Evolutionary conservation across 805 yeast genomes (phyloP).

Genomic region (Priceomyces carsonii): DNA sequence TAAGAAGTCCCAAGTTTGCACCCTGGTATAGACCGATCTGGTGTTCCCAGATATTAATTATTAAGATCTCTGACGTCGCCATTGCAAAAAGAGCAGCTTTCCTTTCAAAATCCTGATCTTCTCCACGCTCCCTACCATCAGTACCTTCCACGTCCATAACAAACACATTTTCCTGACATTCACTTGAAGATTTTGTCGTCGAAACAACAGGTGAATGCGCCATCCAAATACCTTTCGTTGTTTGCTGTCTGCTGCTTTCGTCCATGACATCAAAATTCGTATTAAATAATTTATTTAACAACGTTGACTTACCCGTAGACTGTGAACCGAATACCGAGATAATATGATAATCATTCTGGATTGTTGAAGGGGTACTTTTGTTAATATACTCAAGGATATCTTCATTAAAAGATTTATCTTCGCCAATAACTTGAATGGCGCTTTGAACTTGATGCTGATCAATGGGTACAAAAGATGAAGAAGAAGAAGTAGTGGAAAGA

Average conservation of each 20-base stretch:
- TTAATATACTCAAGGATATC: constrained; percentile 36
- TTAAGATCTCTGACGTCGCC: constrained; percentile 85
- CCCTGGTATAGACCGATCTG: constrained; percentile 98
- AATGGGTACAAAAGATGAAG: constrained; percentile 43
- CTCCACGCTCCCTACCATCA: constrained; percentile 97
- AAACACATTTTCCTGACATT: constrained; percentile 46
- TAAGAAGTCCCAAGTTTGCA: constrained; percentile 92
- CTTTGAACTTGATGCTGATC: constrained; percentile 27
- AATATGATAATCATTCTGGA: constrained; percentile 79
- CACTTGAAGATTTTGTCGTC: constrained; percentile 8
- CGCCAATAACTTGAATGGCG: constrained; percentile 66
- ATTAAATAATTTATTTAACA: constrained; percentile 80
- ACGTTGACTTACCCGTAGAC: constrained; percentile 93
- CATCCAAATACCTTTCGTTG: constrained; percentile 55
- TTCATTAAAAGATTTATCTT: constrained; percentile 52
- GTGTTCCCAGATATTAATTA: constrained; percentile 94
- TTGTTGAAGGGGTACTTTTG: constrained; percentile 27
- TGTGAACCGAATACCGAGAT: constrained; percentile 97
- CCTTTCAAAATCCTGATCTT: constrained; percentile 96
- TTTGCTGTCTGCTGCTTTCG: constrained; percentile 81
- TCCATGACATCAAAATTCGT: constrained; percentile 94
- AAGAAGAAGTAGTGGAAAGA: constrained; percentile 21
- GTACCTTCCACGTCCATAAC: constrained; percentile 99
- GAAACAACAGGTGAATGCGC: constrained; percentile 38
- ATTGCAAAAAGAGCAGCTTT: constrained; percentile 94